Conservation (phyloP, 306 rosid genomes). For the Crataegus laevigata region DNA sequence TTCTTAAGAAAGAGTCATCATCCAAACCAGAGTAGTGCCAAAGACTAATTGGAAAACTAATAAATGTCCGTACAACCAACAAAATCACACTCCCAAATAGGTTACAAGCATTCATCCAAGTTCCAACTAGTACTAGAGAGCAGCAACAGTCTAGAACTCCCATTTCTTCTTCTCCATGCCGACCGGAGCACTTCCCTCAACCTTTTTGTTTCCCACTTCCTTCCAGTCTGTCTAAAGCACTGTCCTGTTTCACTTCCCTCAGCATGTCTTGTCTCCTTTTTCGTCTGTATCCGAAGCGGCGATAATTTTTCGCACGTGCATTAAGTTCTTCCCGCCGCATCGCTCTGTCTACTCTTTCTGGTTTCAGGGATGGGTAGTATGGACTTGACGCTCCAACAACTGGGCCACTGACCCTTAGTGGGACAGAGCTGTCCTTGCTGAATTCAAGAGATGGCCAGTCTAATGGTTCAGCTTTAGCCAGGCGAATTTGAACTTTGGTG, state of each 20-base stretch:
- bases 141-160: constrained; percentile 26
- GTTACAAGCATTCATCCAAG: neutral
- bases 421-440: constrained; percentile 29
- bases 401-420: constrained; percentile 30
- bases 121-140: neutral
- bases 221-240: constrained; percentile 94
- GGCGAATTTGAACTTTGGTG: constrained; percentile 76
- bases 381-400: constrained; percentile 43
- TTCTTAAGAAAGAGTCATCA: neutral
- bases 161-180: too few species aligned
- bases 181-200: too few species aligned
- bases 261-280: too few species aligned
- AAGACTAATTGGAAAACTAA: neutral
- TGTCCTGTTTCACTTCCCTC: constrained; percentile 36
- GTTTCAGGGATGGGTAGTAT: constrained; percentile 77
- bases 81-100: constrained; percentile 15
- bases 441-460: constrained; percentile 62
- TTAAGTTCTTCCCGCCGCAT: too few species aligned
- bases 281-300: too few species aligned
- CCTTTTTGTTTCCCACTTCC: too few species aligned
- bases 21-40: neutral
- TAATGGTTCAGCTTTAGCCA: constrained; percentile 58
- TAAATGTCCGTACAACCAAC: constrained; percentile 1
- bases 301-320: too few species aligned
- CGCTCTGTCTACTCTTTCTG: constrained; percentile 15